A percentile compares a stretch with the other conserved stretches of the same genome.
Evolutionary conservation across 495 filamentous ascomycete species (phyloP).

Genomic region (Aspergillus wentii): DNA sequence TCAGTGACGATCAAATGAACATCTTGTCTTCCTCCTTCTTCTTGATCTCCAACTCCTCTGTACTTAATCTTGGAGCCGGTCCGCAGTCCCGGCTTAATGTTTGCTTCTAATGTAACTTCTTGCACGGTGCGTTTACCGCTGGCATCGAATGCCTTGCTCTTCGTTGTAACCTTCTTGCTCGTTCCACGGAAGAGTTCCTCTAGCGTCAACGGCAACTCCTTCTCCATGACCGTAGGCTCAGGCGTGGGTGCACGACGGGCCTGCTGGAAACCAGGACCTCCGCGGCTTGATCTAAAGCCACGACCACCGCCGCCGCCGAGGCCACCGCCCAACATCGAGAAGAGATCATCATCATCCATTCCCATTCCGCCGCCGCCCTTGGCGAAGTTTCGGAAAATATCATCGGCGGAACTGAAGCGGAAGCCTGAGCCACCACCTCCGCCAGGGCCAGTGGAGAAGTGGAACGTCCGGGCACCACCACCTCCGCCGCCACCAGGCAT

Average conservation of each 20-base stretch:
- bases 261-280: conserved; percentile 41
- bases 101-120: conserved; percentile 87
- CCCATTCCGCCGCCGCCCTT: conserved; percentile 41
- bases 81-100: conserved; percentile 91
- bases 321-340: conserved; percentile 40
- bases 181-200: conserved; percentile 83
- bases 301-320: conserved; percentile 34
- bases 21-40: conserved; percentile 96
- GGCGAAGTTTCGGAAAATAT: conserved; percentile 80
- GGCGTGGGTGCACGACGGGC: conserved; percentile 55
- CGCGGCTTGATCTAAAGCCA: conserved; percentile 27
- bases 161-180: conserved; percentile 95
- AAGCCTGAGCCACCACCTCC: conserved; percentile 56
- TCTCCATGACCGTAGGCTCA: conserved; percentile 87
- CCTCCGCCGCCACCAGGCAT: conserved; percentile 56
- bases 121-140: conserved; percentile 78
- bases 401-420: conserved; percentile 74
- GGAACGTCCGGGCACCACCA: conserved; percentile 62
- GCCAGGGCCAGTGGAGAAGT: conserved; percentile 61
- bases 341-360: conserved; percentile 51
- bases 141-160: conserved; percentile 86
- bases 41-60: conserved; percentile 90
- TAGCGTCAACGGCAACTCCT: conserved; percentile 70
- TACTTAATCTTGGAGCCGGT: conserved; percentile 98
- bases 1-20: conserved; percentile 90